Percentiles rank a stretch among this genome's conserved stretches.
phyloP scores from a whole-genome alignment of 768 basidiomycete genomes.

The Scleroderma bovista region DNA sequence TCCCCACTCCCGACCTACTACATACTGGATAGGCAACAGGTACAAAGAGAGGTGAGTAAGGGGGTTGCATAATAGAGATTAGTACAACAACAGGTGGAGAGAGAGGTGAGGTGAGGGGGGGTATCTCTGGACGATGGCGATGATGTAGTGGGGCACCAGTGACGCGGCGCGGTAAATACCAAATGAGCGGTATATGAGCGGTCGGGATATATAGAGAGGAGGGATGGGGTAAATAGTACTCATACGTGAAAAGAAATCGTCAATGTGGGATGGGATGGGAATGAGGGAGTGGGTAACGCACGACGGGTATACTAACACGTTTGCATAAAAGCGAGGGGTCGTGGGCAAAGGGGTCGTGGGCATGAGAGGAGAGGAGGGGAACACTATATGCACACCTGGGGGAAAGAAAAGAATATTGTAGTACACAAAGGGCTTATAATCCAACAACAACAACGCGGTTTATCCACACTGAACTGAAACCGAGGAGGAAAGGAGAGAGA shows the following conservation, averaged over 20 bases:
- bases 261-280: neutral
- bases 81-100: too few relatives aligned
- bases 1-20: too few relatives aligned
- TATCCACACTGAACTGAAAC: constrained; percentile 33
- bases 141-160: neutral
- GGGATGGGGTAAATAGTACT: neutral
- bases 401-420: too few relatives aligned
- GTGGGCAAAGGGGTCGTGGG: constrained; percentile 3
- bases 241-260: constrained; percentile 2
- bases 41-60: too few relatives aligned
- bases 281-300: neutral
- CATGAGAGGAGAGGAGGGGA: constrained; percentile 12
- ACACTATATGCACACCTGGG: neutral
- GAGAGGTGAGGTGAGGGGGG: too few relatives aligned
- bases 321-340: constrained; percentile 2
- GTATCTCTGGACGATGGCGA: neutral
- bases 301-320: constrained; percentile 1
- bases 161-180: neutral
- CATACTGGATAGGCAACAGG: too few relatives aligned
- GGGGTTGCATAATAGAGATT: too few relatives aligned
- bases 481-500: neutral
- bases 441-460: constrained; percentile 33
- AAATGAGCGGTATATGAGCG: neutral
- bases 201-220: neutral
- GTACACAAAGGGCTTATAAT: constrained; percentile 33